These are phyloP conservation scores for Ascochyta fabae DNA, from an alignment of 2,329 filamentous ascomycete genomes.

Conservation along the genomic window DNA sequence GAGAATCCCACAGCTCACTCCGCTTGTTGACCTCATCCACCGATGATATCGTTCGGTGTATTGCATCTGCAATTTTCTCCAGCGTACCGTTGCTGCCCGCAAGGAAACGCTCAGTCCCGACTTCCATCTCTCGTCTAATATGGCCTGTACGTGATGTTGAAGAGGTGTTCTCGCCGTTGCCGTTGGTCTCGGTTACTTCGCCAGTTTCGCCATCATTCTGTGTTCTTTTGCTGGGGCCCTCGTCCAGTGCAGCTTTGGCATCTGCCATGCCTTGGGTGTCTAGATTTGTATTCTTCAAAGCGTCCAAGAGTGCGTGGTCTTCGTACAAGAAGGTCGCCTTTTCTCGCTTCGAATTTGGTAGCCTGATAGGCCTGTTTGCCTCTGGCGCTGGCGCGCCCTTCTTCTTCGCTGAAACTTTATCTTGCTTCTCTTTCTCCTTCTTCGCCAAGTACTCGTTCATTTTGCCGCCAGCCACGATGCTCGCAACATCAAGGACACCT, in stretches of 20 bases:
- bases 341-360: conserved; percentile 76
- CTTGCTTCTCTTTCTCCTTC: conserved; percentile 79
- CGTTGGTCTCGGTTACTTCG: conserved; percentile 41
- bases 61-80: conserved; percentile 80
- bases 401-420: conserved; percentile 67
- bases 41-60: conserved; percentile 82
- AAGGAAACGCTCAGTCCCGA: conserved; percentile 76
- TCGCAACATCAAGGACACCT: conserved; percentile 83
- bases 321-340: conserved; percentile 77
- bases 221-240: conserved; percentile 51
- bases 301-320: conserved; percentile 64
- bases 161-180: conserved; percentile 23
- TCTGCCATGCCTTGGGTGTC: conserved; percentile 56
- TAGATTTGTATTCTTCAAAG: conserved; percentile 59
- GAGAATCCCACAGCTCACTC: conserved; percentile 85
- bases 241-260: conserved; percentile 60
- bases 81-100: conserved; percentile 72
- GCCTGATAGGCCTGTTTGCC: conserved; percentile 62
- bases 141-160: conserved; percentile 33
- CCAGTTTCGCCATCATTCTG: conserved; percentile 44
- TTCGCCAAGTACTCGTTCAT: conserved; percentile 83
- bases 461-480: conserved; percentile 80
- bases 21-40: conserved; percentile 86
- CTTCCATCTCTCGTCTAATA: conserved; percentile 70
- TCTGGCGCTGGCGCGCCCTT: conserved; percentile 65